Conservation (phyloP, 2,329 filamentous ascomycete genomes). For the Colletotrichum neosansevieriae region DNA sequence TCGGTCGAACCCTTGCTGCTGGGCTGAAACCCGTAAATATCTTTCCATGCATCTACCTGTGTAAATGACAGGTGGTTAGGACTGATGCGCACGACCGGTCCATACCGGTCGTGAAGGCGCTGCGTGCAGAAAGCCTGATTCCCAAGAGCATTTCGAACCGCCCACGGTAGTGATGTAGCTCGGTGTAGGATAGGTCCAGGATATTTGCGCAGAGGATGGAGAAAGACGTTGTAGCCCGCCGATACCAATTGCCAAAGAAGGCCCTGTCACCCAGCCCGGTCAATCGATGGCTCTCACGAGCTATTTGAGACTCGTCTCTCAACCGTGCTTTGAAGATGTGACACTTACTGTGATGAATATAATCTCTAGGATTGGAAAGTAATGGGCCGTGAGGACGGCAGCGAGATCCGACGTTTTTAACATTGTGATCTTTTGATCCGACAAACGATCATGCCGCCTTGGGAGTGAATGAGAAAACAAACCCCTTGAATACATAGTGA, state of each 20-base stretch:
- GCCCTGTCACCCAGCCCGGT: slow-evolving; percentile 4
- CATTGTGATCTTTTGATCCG: no score
- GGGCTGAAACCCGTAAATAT: slow-evolving; percentile 51
- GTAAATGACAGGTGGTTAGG: slow-evolving; percentile 56
- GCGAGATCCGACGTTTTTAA: background rate
- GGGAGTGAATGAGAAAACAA: background rate
- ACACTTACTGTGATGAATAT: slow-evolving; percentile 5
- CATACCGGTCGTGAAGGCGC: slow-evolving; percentile 44
- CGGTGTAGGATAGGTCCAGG: slow-evolving; percentile 45
- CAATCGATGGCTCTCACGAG: no score
- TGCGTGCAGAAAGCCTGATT: slow-evolving; percentile 23
- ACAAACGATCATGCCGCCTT: background rate
- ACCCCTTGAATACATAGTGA: background rate
- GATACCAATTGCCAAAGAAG: slow-evolving; percentile 10
- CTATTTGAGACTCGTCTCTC: background rate
- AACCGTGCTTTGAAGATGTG: fast-evolving
- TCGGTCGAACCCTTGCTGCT: slow-evolving; percentile 7
- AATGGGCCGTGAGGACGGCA: background rate
- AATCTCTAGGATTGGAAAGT: slow-evolving; percentile 7
- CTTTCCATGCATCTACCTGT: slow-evolving; percentile 51
- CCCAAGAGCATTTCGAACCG: slow-evolving; percentile 16
- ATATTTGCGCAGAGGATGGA: slow-evolving; percentile 50
- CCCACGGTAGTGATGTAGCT: slow-evolving; percentile 22
- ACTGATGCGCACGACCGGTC: slow-evolving; percentile 53
- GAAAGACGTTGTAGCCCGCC: slow-evolving; percentile 48